phyloP scores from a whole-genome alignment of 257 asterid species.

The Pogostemon cablin region DNA sequence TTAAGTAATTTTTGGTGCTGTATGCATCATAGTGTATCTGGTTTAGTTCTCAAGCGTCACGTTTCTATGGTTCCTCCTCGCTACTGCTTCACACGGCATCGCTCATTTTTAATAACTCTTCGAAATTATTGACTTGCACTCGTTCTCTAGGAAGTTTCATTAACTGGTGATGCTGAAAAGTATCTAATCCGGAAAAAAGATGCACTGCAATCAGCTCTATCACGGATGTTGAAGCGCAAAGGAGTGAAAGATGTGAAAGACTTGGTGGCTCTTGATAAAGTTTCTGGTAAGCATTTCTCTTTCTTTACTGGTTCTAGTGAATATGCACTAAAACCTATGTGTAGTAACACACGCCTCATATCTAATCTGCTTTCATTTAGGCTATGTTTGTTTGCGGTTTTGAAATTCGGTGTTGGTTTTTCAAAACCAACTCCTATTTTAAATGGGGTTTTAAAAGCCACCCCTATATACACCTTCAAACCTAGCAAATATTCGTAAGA shows the following conservation, averaged over 20 bases:
- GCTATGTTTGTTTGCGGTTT: no score
- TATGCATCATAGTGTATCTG: neutral
- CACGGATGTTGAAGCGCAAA: constrained; percentile 51
- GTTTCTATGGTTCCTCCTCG: neutral
- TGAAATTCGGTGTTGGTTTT: no score
- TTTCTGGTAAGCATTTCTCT: constrained; percentile 48
- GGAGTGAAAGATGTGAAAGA: constrained; percentile 61
- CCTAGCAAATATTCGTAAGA: neutral
- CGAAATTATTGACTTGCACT: constrained; percentile 2
- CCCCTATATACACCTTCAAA: no score
- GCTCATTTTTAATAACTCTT: constrained; percentile 24
- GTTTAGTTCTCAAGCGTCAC: neutral
- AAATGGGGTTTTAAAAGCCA: no score
- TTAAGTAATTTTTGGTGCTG: neutral
- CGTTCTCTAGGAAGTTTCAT: constrained; percentile 54
- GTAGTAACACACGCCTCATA: neutral
- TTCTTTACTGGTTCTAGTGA: constrained; percentile 22
- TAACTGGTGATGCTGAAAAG: constrained; percentile 87
- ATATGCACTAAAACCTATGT: neutral
- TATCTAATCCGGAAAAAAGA: constrained; percentile 60
- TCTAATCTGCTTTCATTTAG: neutral
- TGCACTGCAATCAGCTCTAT: constrained; percentile 60
- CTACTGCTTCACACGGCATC: constrained; percentile 19
- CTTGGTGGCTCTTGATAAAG: constrained; percentile 58
- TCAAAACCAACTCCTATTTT: no score